A percentile compares a stretch with the other conserved stretches of the same genome.
Conservation (phyloP, 1,284 basidiomycete species). For the Marasmius oreades region DNA sequence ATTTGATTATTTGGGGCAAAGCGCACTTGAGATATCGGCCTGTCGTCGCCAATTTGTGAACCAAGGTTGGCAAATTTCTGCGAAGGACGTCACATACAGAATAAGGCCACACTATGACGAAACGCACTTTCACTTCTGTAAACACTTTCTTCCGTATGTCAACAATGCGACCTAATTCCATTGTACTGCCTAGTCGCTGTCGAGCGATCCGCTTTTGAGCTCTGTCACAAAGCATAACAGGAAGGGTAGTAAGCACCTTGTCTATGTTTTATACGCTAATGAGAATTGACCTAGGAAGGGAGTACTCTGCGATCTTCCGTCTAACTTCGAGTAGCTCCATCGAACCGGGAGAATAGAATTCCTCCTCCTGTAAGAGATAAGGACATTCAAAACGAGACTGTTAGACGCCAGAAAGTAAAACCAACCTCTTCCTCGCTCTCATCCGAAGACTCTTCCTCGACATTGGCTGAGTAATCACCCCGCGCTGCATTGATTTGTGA, state of each 20-base stretch:
- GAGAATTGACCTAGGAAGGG: conserved; percentile 84
- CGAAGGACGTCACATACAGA: not conserved
- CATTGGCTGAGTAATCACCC: conserved; percentile 60
- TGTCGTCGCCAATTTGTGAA: conserved; percentile 96
- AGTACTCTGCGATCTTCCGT: conserved; percentile 85
- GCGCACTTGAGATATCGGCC: conserved; percentile 90
- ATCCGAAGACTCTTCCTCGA: conserved; percentile 64
- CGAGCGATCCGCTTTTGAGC: conserved; percentile 88
- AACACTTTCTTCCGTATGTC: conserved; percentile 90
- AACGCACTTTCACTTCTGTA: conserved; percentile 79
- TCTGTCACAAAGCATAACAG: conserved; percentile 52
- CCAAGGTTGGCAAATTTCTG: conserved; percentile 90
- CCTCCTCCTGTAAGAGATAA: conserved; percentile 65
- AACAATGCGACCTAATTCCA: conserved; percentile 89
- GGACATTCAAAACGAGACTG: not conserved
- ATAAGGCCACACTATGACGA: not conserved
- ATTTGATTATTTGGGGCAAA: conserved; percentile 91
- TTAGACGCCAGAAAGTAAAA: conserved; percentile 4
- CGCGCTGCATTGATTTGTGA: conserved; percentile 85
- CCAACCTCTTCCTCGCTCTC: conserved; percentile 78
- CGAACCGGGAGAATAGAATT: conserved; percentile 94
- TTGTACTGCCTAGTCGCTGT: conserved; percentile 83
- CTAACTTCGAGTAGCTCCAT: conserved; percentile 83
- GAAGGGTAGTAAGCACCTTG: conserved; percentile 75
- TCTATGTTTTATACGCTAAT: conserved; percentile 43